Evolutionary conservation across 2,329 filamentous ascomycete genomes (phyloP).

Genomic region (Dactylonectria estremocensis): DNA sequence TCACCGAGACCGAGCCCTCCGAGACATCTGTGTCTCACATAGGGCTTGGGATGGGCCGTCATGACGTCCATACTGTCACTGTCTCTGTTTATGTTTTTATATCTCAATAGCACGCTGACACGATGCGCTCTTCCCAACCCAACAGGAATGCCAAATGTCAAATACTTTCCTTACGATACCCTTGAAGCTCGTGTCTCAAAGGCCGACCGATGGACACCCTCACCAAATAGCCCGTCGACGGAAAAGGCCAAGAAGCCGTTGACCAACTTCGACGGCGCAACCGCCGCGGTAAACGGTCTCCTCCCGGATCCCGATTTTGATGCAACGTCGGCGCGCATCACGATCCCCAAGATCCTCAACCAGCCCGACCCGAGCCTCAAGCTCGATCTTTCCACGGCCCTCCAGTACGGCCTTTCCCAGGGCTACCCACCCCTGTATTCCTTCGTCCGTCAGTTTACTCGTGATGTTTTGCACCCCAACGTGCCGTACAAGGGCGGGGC

Average conservation of each 20-base stretch:
- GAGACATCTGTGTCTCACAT: constrained; percentile 14
- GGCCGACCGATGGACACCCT: constrained; percentile 81
- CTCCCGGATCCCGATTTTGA: constrained; percentile 52
- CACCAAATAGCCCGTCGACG: constrained; percentile 70
- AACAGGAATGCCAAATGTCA: constrained; percentile 82
- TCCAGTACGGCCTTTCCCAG: constrained; percentile 89
- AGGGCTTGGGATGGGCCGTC: background rate
- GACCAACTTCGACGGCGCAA: background rate
- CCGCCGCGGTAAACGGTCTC: constrained; percentile 23
- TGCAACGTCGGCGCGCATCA: constrained; percentile 66
- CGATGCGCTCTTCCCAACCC: background rate
- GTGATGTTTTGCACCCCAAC: constrained; percentile 83
- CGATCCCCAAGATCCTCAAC: constrained; percentile 78
- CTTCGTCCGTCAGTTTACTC: constrained; percentile 85
- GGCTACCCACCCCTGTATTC: constrained; percentile 85
- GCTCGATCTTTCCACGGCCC: constrained; percentile 84
- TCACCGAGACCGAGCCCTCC: background rate
- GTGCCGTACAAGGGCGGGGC: constrained; percentile 84
- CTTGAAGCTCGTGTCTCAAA: constrained; percentile 86
- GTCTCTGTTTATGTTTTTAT: background rate
- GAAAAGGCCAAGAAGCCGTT: constrained; percentile 28
- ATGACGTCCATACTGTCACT: background rate
- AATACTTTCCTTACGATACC: constrained; percentile 92
- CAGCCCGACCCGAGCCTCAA: constrained; percentile 74
- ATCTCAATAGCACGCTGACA: constrained; percentile 29